A percentile compares a stretch with the other conserved stretches of the same genome.
These are phyloP conservation scores for Clathrus columnatus DNA, from an alignment of 768 basidiomycete species.

Conservation along the genomic window DNA sequence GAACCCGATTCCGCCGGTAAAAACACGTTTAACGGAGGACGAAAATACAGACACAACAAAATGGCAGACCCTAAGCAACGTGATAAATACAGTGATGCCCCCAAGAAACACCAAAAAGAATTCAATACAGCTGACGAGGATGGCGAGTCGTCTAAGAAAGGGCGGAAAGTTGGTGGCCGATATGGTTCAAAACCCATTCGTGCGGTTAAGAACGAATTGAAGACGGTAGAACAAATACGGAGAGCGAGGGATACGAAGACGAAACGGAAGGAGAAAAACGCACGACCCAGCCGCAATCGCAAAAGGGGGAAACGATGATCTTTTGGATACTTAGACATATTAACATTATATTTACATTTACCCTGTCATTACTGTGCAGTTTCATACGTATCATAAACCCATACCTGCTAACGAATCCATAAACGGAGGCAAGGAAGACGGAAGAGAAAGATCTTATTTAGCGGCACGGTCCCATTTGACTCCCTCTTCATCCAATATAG, in stretches of 20 bases:
- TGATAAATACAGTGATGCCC: conserved; percentile 63
- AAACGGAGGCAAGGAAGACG: neutral
- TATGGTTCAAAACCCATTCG: conserved; percentile 52
- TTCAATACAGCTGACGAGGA: conserved; percentile 41
- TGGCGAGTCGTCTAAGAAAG: conserved; percentile 28
- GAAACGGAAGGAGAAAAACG: conserved; percentile 68
- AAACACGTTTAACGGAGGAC: conserved; percentile 33
- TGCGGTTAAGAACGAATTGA: conserved; percentile 74
- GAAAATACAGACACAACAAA: conserved; percentile 64
- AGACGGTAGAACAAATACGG: conserved; percentile 79
- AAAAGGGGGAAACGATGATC: conserved; percentile 37
- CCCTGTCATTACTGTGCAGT: neutral
- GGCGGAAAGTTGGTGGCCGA: conserved; percentile 29
- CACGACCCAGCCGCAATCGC: conserved; percentile 53
- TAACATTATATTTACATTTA: neutral
- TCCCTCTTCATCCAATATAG: conserved; percentile 51
- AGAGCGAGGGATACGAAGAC: conserved; percentile 61
- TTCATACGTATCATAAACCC: neutral
- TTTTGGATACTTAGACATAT: conserved; percentile 9
- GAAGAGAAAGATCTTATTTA: neutral
- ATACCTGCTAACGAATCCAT: no score
- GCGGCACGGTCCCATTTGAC: conserved; percentile 74
- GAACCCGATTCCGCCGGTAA: conserved; percentile 40
- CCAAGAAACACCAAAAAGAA: conserved; percentile 64
- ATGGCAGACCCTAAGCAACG: conserved; percentile 59